Evolutionary conservation across 2,329 filamentous ascomycete genomes (phyloP).

Genomic region (Coniochaeta pulveracea): DNA sequence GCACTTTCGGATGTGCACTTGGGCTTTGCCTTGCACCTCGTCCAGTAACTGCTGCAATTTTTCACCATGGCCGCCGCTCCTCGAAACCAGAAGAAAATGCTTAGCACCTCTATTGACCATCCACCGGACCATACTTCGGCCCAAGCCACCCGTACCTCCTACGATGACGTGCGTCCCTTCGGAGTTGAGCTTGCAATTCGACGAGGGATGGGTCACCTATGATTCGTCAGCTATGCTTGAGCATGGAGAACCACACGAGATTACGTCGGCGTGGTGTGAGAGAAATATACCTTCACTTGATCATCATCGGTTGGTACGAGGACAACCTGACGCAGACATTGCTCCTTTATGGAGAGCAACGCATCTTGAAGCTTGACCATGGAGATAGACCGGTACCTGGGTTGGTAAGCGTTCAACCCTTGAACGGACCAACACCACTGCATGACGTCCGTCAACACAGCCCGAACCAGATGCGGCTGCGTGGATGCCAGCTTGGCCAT

Average conservation of each 20-base stretch:
- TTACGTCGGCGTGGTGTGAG: conserved; percentile 4
- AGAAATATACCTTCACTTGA: not conserved
- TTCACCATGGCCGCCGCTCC: conserved; percentile 10
- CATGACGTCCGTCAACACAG: not conserved
- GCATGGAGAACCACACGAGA: not conserved
- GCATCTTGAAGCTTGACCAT: conserved; percentile 2
- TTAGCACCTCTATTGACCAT: conserved; percentile 14
- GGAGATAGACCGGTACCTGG: not conserved
- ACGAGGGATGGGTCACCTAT: conserved; percentile 10
- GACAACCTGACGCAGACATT: not conserved
- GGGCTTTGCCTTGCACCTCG: conserved; percentile 11
- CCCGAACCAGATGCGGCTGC: not conserved
- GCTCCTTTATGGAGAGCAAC: not conserved
- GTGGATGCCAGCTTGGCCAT: not conserved
- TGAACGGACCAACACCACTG: too few relatives aligned
- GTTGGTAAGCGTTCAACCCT: too few relatives aligned
- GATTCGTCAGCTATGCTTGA: not conserved
- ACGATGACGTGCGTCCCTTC: conserved; percentile 14
- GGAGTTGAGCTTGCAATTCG: conserved; percentile 7
- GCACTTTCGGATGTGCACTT: conserved; percentile 15
- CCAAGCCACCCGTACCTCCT: conserved; percentile 15
- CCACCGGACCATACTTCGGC: conserved; percentile 14
- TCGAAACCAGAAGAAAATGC: conserved; percentile 13
- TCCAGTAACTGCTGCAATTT: conserved; percentile 11
- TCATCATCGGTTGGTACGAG: not conserved